Base-by-base conservation (phyloP, 2,329 filamentous ascomycete genomes). In the Verticillium dahliae region DNA sequence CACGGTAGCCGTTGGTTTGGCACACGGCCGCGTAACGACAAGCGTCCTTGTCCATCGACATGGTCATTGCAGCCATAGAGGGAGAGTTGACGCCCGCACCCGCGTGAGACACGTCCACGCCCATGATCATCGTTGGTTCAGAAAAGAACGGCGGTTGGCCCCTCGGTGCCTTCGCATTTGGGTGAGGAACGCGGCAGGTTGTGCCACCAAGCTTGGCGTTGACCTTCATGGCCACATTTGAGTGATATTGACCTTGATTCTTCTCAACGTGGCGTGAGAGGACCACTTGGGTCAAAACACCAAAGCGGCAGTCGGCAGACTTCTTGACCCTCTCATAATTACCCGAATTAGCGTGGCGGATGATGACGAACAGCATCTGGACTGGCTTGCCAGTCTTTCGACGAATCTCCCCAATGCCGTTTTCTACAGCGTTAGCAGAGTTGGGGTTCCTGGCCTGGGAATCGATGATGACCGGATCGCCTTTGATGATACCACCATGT, bases 201-300 rank as follows among this genome's bases (percentile, higher is more conserved):
- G 85, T 83, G 6, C 95, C 95, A 14, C 95, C 95, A 2, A 99
- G 83, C 78, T 99, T 99, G 3, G 91, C 90, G 69, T 99, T 98
- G 66, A 99, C 87, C 78, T 99, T 99, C 91, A 99, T 95, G 65
- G 87, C 85, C 0, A 99, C 92, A 65, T 99, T 99, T 1, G 91
- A 95, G 69, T 91, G 89, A 75, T 98, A 98, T 69, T 99, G 95
- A 0, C 83, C 82, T 27, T 90, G 85, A 15, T 84, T 85, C 71
- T 89, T 89, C 41, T 77, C 69, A 1, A 94, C 90, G 62, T 96
- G 89, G 0, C 77, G 76, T 2, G 81, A 78, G 66, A 92, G 88
- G n/a, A 98, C 71, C 65, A 93, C 89, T 72, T 98, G 95, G 0
- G 92, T 91, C 0, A 92, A 81, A 14, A 93, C 83, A n/a, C 90